A percentile compares a stretch with the other conserved stretches of the same genome.
phyloP scores from a whole-genome alignment of 2,329 filamentous ascomycete species.

The Scopulariopsis brevicaulis region DNA sequence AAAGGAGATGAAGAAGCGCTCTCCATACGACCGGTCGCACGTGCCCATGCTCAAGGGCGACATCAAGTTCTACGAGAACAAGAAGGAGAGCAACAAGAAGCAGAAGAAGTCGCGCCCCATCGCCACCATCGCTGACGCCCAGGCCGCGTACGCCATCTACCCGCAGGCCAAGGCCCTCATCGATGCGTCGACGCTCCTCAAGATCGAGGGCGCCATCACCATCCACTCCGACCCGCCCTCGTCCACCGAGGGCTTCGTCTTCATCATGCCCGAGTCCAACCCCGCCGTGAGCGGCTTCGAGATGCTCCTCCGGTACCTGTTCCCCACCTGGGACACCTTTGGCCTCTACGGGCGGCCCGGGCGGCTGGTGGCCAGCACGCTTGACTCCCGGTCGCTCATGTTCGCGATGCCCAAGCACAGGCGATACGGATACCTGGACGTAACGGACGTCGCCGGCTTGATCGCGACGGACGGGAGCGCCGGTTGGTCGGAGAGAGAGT shows the following conservation, averaged over 20 bases:
- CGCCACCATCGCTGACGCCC: slow-evolving; percentile 82
- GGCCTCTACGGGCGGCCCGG: slow-evolving; percentile 81
- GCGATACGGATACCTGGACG: slow-evolving; percentile 83
- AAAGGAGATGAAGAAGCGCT: slow-evolving; percentile 72
- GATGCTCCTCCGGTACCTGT: slow-evolving; percentile 85
- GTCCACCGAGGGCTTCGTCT: slow-evolving; percentile 84
- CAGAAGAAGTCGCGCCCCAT: slow-evolving; percentile 87
- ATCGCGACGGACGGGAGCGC: slow-evolving; percentile 66
- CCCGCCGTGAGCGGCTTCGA: slow-evolving; percentile 92
- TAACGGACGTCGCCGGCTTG: slow-evolving; percentile 70
- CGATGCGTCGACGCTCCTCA: slow-evolving; percentile 86
- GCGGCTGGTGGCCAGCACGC: slow-evolving; percentile 74
- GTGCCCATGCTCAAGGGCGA: slow-evolving; percentile 65
- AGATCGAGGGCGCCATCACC: slow-evolving; percentile 83
- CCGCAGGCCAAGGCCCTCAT: slow-evolving; percentile 90
- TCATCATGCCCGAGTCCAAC: slow-evolving; percentile 91
- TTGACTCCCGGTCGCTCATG: slow-evolving; percentile 86
- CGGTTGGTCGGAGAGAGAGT: slow-evolving; percentile 77
- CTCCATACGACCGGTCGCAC: slow-evolving; percentile 66
- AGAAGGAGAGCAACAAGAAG: slow-evolving; percentile 65
- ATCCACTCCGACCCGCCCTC: slow-evolving; percentile 72
- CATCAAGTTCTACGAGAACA: slow-evolving; percentile 89
- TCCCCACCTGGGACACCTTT: slow-evolving; percentile 91
- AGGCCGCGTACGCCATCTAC: slow-evolving; percentile 89
- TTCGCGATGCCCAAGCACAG: slow-evolving; percentile 90